Base-by-base conservation (phyloP, 148 eudicot genomes). In the Vaccinium macrocarpon region DNA sequence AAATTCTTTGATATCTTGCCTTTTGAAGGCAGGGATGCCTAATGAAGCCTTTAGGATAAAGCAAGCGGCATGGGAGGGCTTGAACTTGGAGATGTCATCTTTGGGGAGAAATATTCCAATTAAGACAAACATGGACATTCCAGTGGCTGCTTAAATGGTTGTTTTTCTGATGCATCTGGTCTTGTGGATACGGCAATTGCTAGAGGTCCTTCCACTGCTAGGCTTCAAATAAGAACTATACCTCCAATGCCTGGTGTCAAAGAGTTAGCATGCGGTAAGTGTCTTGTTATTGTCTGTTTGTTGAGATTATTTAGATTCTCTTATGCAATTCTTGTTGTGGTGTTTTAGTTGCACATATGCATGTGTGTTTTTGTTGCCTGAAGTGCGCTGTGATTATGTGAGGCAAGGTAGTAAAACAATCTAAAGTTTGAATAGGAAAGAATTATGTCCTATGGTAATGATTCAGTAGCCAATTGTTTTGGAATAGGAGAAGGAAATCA, bases 1-100 rank as follows among this genome's bases (percentile, higher is more conserved):
- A 78, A 90, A 87, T 82, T 92, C 91, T 81, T 82, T 97, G 80
- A 27, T 91, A 42, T 87, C 95, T 56, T 91, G 92, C 85, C 92
- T 97, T 86, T 87, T 90, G 76, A 95, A 97, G 88, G 98, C 98
- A 68, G 98, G 98, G 87, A 93, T 95, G 99, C 90, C 93, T 32
- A 87, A 52, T 52, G 98, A 95, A 90, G 97, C 99, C 53, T 80
- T 80, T 68, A 87, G 80, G 80, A 90, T 97, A 90, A 88, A 85
- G 86, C 89, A 87, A 82, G 76, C 88, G 46, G 91, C 84, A 82
- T 83, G 78, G 82, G 88, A 84, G 78, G 76, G 83, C 68, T 75
- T 86, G 61, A 86, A 91, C 64, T 21, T 86, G 57, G 83, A 88
- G 38, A 50, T 78, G 29, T 75, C 92, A 68, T 85, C 91, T 78